Percentiles rank a stretch among this genome's conserved stretches.
Conservation (phyloP, 2,329 filamentous ascomycete genomes). For the Bretziella fagacearum region DNA sequence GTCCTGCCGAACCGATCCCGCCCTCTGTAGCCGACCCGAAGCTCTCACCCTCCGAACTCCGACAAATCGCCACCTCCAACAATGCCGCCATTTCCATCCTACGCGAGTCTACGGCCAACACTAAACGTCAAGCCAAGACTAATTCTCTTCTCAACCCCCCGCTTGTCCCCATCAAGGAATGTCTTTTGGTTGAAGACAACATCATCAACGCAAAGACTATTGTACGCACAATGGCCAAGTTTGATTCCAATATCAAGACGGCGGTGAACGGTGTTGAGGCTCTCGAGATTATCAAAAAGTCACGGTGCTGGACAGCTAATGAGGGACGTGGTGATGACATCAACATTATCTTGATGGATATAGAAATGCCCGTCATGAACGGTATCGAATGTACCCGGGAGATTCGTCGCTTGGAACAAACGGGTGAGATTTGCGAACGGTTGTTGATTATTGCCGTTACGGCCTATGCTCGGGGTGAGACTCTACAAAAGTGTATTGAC, state of each 20-base stretch:
- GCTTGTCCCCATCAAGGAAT: slow-evolving; percentile 13
- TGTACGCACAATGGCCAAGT: slow-evolving; percentile 42
- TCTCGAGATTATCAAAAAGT: slow-evolving; percentile 37
- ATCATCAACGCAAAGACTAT: slow-evolving; percentile 49
- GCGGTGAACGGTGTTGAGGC: slow-evolving; percentile 50
- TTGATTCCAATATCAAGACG: slow-evolving; percentile 42
- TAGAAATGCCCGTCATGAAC: slow-evolving; percentile 75
- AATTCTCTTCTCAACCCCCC: not conserved
- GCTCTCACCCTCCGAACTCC: not conserved
- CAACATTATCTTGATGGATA: slow-evolving; percentile 59
- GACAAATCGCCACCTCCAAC: not conserved
- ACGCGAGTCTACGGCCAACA: not conserved
- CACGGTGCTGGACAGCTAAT: slow-evolving; percentile 37
- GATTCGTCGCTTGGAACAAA: slow-evolving; percentile 50
- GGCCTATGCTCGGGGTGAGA: slow-evolving; percentile 49
- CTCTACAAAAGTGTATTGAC: slow-evolving; percentile 15
- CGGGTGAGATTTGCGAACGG: slow-evolving; percentile 43
- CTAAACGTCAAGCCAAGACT: not conserved
- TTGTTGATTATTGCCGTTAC: slow-evolving; percentile 74
- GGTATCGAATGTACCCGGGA: slow-evolving; percentile 54
- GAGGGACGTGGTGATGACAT: slow-evolving; percentile 34
- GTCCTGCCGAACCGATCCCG: not conserved
- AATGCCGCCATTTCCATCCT: not conserved
- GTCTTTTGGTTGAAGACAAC: slow-evolving; percentile 49
- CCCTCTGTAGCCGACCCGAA: not conserved